Evolutionary conservation across 257 asterid genomes (phyloP).

Genomic region (Nemophila menziesii): DNA sequence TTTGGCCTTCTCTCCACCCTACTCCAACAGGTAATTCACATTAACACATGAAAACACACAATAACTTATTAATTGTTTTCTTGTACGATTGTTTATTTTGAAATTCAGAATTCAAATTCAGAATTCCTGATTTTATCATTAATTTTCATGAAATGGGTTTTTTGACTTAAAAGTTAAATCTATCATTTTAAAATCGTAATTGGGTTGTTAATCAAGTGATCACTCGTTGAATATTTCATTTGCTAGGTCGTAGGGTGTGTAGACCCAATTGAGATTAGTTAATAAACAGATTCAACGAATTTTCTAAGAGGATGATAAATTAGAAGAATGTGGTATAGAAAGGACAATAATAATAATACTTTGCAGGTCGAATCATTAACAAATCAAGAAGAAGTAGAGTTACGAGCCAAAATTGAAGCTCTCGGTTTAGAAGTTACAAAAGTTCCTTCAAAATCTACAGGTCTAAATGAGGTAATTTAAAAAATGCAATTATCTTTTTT

Average conservation of each 20-base stretch:
- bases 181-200: no score
- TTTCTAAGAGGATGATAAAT: no score
- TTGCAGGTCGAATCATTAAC: slow-evolving; percentile 78
- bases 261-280: no score
- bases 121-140: background rate
- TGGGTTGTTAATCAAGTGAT: no score
- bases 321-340: no score
- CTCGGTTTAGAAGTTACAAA: slow-evolving; percentile 73
- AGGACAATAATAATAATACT: background rate
- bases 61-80: background rate
- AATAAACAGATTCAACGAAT: no score
- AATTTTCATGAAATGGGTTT: background rate
- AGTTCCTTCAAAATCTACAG: slow-evolving; percentile 62
- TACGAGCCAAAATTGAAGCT: slow-evolving; percentile 80
- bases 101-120: no score
- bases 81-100: no score
- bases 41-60: background rate
- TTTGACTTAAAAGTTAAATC: no score
- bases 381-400: slow-evolving; percentile 91
- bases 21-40: slow-evolving; percentile 53
- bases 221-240: background rate
- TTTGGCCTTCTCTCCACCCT: slow-evolving; percentile 66
- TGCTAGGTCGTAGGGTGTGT: no score
- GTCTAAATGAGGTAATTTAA: slow-evolving; percentile 63
- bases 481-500: slow-evolving; percentile 5